Evolutionary conservation across 225 moss, liverwort and hornwort genomes (phyloP).

Genomic region (Physcomitrium patens): DNA sequence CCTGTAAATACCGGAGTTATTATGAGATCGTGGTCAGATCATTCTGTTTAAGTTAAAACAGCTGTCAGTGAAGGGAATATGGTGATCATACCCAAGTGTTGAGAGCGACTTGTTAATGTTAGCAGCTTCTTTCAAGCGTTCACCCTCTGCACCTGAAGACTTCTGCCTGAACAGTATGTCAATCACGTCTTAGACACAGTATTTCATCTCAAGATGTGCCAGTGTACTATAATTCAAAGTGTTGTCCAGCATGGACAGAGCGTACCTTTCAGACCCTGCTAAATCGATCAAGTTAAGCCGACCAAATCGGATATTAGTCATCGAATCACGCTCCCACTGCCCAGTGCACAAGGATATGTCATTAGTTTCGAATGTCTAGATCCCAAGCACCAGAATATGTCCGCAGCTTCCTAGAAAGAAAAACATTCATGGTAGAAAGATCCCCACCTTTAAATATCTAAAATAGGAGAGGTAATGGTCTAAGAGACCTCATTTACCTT

Average conservation of each 20-base stretch:
- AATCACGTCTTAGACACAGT: constrained; percentile 5
- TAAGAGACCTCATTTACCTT: constrained; percentile 24
- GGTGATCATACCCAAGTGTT: constrained; percentile 38
- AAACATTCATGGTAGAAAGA: not conserved
- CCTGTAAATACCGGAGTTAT: constrained; percentile 12
- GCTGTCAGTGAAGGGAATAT: not conserved
- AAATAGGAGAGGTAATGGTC: not conserved
- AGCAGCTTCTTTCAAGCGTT: constrained; percentile 65
- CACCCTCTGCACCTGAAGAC: constrained; percentile 82
- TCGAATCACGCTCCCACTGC: constrained; percentile 71
- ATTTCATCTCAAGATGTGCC: not conserved
- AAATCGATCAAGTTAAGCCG: constrained; percentile 75
- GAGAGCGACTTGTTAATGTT: constrained; percentile 51
- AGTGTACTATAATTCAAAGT: too few species aligned
- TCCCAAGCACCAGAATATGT: not conserved
- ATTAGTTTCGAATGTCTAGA: not conserved
- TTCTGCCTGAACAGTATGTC: constrained; percentile 54
- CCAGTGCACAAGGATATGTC: constrained; percentile 3
- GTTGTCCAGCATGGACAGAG: not conserved
- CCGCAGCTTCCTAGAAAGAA: not conserved
- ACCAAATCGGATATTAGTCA: constrained; percentile 78
- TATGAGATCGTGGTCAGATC: not conserved
- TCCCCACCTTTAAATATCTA: constrained; percentile 2
- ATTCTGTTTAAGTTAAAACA: not conserved
- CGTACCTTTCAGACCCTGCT: constrained; percentile 78